Percentiles rank a stretch among this genome's conserved stretches.
phyloP scores from a whole-genome alignment of 345 rosid genomes.

The Heritiera littoralis region DNA sequence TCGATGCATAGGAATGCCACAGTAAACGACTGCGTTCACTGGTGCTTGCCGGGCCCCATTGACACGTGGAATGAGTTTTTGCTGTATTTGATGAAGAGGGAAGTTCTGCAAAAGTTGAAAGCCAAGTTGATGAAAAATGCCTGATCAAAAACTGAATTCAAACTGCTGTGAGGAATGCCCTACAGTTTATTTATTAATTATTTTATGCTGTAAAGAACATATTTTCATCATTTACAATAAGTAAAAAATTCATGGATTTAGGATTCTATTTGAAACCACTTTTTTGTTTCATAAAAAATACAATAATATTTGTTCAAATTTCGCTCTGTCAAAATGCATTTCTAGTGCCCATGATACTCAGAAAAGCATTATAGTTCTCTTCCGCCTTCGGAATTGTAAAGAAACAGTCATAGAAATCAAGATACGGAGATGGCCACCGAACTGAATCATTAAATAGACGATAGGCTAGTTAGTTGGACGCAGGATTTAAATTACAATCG shows the following conservation, averaged over 20 bases:
- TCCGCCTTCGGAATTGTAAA: too few relatives aligned
- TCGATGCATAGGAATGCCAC: slow-evolving; percentile 31
- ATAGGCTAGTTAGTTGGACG: too few relatives aligned
- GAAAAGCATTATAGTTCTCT: too few relatives aligned
- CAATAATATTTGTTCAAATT: background rate
- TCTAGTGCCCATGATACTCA: too few relatives aligned
- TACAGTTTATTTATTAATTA: background rate
- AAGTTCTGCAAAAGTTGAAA: slow-evolving; percentile 5
- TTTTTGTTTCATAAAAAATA: background rate
- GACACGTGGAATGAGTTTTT: slow-evolving; percentile 76
- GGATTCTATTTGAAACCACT: background rate
- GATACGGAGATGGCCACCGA: too few relatives aligned
- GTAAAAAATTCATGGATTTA: background rate
- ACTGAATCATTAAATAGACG: too few relatives aligned
- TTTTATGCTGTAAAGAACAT: background rate
- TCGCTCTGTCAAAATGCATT: background rate
- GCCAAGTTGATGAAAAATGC: slow-evolving; percentile 19
- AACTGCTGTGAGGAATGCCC: background rate
- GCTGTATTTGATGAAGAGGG: slow-evolving; percentile 52
- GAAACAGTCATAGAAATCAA: too few relatives aligned
- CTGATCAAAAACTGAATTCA: background rate
- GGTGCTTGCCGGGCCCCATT: slow-evolving; percentile 88
- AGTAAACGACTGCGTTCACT: slow-evolving; percentile 67
- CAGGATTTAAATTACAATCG: too few relatives aligned
- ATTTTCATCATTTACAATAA: background rate